Evolutionary conservation across 2,329 filamentous ascomycete species (phyloP), one percentile per base, ranked within the genome.

Genomic region (Amphichorda felina): DNA sequence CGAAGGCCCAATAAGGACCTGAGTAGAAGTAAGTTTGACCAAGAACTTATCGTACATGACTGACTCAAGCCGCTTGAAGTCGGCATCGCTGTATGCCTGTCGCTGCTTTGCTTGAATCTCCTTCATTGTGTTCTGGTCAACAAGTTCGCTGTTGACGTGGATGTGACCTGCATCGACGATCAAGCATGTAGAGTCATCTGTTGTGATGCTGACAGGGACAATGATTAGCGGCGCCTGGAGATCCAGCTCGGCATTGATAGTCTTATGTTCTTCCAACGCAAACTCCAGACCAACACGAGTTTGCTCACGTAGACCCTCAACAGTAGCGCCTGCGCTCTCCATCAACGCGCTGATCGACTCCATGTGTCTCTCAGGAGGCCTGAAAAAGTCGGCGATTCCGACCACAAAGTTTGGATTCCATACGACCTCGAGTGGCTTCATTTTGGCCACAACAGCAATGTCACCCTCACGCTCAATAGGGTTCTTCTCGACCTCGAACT

Each of bases 41-140:
- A 86, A 66, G 55, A 98, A 99, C 37, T 87, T 91, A 66, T 99
- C 91, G 52, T 99, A 99, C 82, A 99, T 94, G 47, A 94, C 68
- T 13, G 82, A 83, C 54, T 96, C 87, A 4, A 99, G 73, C 31
- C 80, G 75, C 55, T 82, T 80, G 54, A 86, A 86, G 51, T 99
- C 93, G 40, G 89, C 79, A 11, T 93, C 85, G 6, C 79, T 91
- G 51, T 93, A 95, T 18, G 82, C 68, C 38, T 88, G 81, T 37
- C 78, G 82, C 50, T 96, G 86, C 51, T 95, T 98, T 15, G 81
- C 77, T 51, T 96, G 87, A 3, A 98, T 78, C 40, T 96, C 81
- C 45, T 81, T 81, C 56, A 96, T 70, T 0, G 86, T 94, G n/a
- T 79, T 73, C 50, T 91, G 82, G 49, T 96, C 88, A 13, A 95